These are phyloP conservation scores for Ascobolus immersus DNA, from an alignment of 495 filamentous ascomycete species.

Conservation along the genomic window DNA sequence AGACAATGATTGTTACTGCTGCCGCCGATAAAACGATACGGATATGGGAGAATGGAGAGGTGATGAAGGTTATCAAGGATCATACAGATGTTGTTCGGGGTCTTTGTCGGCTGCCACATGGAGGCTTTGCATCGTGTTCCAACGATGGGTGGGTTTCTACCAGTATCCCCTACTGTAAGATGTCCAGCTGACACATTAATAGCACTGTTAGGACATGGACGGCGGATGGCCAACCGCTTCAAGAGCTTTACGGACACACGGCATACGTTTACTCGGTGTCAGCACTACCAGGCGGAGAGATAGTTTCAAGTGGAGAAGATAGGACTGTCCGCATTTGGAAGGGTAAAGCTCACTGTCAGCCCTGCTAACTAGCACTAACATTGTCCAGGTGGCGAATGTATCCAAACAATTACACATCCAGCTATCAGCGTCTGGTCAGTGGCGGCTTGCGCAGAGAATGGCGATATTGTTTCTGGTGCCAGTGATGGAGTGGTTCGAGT, in stretches of 20 bases:
- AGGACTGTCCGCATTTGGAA: conserved; percentile 76
- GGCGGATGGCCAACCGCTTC: conserved; percentile 42
- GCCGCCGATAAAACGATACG: conserved; percentile 78
- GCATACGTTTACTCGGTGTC: conserved; percentile 85
- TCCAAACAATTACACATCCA: conserved; percentile 92
- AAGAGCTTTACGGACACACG: conserved; percentile 62
- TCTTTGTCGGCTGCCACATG: conserved; percentile 51
- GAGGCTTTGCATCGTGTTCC: conserved; percentile 16
- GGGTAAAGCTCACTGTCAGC: conserved; percentile 18
- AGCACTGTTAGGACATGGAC: conserved; percentile 53
- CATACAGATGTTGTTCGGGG: conserved; percentile 61
- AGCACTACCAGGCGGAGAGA: conserved; percentile 50
- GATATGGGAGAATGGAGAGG: conserved; percentile 46
- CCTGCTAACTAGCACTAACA: background rate
- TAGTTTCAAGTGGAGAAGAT: conserved; percentile 83
- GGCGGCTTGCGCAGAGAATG: conserved; percentile 49
- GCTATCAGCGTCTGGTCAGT: conserved; percentile 93
- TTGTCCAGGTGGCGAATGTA: conserved; percentile 28
- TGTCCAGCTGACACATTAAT: background rate
- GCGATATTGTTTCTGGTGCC: conserved; percentile 77
- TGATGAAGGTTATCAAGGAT: conserved; percentile 40
- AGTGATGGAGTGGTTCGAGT: conserved; percentile 72
- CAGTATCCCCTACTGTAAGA: background rate
- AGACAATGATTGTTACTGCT: conserved; percentile 61
- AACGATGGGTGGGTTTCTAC: conserved; percentile 12